phyloP scores from a whole-genome alignment of 1,284 basidiomycete genomes.

The Mycena sp. region DNA sequence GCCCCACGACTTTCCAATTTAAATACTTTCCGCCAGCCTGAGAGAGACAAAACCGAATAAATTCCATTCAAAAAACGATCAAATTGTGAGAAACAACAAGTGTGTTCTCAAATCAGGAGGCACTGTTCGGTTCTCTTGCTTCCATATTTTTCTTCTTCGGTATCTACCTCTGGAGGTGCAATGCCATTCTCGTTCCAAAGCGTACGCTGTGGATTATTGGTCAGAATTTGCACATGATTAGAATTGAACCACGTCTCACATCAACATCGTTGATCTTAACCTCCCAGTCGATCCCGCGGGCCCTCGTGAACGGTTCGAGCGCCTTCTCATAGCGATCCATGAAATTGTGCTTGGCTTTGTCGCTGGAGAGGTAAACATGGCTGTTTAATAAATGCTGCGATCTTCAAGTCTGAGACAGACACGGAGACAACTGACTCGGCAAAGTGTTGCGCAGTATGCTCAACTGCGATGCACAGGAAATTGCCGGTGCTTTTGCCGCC shows the following conservation, averaged over 20 bases:
- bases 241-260: background rate
- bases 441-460: slow-evolving; percentile 32
- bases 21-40: too few species aligned
- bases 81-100: too few species aligned
- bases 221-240: too few species aligned
- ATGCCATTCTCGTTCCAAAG: slow-evolving; percentile 36
- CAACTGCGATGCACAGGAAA: slow-evolving; percentile 31
- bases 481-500: slow-evolving; percentile 20
- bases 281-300: slow-evolving; percentile 36
- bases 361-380: too few species aligned
- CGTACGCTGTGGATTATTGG: slow-evolving; percentile 19
- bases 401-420: too few species aligned
- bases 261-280: slow-evolving; percentile 21
- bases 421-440: slow-evolving; percentile 17
- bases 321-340: slow-evolving; percentile 32
- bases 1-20: too few species aligned
- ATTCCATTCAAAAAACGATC: too few species aligned
- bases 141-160: too few species aligned
- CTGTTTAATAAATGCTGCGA: slow-evolving; percentile 19
- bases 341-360: too few species aligned
- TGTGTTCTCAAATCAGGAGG: too few species aligned
- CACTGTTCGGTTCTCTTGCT: slow-evolving; percentile 32
- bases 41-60: too few species aligned
- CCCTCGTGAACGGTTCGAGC: slow-evolving; percentile 33
- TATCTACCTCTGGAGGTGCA: slow-evolving; percentile 23